Percentiles rank a stretch among this genome's conserved stretches.
Evolutionary conservation across 345 rosid species (phyloP).

Genomic region (Brassica napus): DNA sequence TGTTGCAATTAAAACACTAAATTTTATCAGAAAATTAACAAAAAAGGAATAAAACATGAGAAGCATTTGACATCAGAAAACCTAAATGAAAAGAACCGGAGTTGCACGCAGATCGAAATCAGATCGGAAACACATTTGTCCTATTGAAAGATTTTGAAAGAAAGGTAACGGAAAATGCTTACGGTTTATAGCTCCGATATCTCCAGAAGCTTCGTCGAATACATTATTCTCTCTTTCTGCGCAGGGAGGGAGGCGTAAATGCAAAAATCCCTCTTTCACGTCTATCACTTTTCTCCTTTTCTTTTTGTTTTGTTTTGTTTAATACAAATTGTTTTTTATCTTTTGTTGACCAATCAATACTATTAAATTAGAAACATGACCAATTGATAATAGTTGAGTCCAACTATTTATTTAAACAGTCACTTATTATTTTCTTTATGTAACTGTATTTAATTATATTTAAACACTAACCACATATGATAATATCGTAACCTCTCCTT

Average conservation of each 20-base stretch:
- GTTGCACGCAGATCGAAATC: slow-evolving; percentile 15
- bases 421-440: too few species aligned
- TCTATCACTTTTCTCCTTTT: slow-evolving; percentile 11
- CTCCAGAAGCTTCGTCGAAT: slow-evolving; percentile 22
- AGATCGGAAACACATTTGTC: slow-evolving; percentile 29
- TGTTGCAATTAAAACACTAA: slow-evolving; percentile 26
- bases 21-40: background rate
- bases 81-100: slow-evolving; percentile 18
- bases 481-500: too few species aligned
- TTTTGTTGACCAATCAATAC: slow-evolving; percentile 18
- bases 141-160: background rate
- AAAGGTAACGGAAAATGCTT: background rate
- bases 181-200: slow-evolving; percentile 26
- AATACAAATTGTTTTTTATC: background rate
- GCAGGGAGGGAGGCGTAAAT: background rate
- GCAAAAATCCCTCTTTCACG: slow-evolving; percentile 27
- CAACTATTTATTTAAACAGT: too few species aligned
- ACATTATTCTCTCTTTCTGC: slow-evolving; percentile 23
- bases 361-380: too few species aligned
- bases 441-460: too few species aligned
- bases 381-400: too few species aligned
- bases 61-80: slow-evolving; percentile 3
- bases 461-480: too few species aligned
- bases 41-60: background rate
- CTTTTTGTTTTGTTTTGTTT: background rate